A percentile compares a stretch with the other conserved stretches of the same genome.
These are phyloP conservation scores for Yarrowia keelungensis DNA, from an alignment of 805 yeast species.

Conservation along the genomic window DNA sequence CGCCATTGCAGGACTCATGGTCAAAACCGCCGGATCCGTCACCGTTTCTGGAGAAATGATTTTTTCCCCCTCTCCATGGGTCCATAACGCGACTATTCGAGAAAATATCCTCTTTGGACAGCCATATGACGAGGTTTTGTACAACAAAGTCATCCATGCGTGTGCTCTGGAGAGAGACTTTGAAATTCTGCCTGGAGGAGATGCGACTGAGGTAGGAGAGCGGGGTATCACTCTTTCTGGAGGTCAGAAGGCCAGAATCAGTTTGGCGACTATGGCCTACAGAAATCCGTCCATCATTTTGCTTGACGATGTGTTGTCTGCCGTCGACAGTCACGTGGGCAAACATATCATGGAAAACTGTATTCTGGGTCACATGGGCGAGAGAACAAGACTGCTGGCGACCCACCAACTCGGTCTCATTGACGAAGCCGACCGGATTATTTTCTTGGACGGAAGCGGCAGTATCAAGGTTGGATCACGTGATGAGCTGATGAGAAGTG, in stretches of 20 bases:
- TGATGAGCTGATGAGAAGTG: constrained; percentile 58
- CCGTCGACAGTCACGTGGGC: constrained; percentile 86
- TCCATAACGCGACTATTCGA: constrained; percentile 71
- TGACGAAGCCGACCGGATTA: constrained; percentile 66
- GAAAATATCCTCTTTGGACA: constrained; percentile 75
- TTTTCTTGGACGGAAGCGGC: constrained; percentile 70
- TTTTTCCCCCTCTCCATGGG: constrained; percentile 70
- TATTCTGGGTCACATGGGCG: constrained; percentile 59
- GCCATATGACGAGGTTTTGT: constrained; percentile 57
- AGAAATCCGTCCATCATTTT: constrained; percentile 66
- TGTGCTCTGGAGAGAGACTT: constrained; percentile 73
- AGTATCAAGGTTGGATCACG: constrained; percentile 65
- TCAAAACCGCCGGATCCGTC: constrained; percentile 57
- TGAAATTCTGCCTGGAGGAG: constrained; percentile 71
- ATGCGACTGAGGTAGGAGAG: constrained; percentile 80
- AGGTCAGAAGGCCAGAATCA: constrained; percentile 84
- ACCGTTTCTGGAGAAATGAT: constrained; percentile 58
- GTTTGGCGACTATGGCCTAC: constrained; percentile 79
- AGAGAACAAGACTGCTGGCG: constrained; percentile 69
- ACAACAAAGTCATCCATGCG: constrained; percentile 60
- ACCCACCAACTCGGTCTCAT: constrained; percentile 76
- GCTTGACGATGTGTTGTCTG: constrained; percentile 79
- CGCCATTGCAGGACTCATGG: constrained; percentile 73
- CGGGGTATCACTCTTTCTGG: constrained; percentile 84
- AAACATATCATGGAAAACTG: constrained; percentile 74